Evolutionary conservation across 306 rosid species (phyloP), one percentile per base, ranked within the genome.

Genomic region (Acacia confusa): DNA sequence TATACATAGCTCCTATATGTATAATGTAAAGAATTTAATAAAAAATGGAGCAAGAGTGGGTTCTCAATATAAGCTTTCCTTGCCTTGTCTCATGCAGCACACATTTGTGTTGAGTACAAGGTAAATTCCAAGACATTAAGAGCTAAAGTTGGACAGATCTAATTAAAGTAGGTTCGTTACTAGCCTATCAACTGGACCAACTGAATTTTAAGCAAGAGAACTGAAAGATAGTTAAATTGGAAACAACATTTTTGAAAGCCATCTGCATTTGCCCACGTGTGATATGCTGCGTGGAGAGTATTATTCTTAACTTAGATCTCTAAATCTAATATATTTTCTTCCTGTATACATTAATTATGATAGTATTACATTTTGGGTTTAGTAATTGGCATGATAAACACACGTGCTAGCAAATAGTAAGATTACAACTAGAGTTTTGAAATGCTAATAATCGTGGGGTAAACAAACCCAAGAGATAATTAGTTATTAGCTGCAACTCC

Each of bases 71-170:
- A 8, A 55, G 70, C 11, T 24, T 76, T 63, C 78, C 20, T 64
- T 48, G 45, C 38, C 69, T 45, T 28, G 65, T 61, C 74, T 50
- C 64, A 36, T 24, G 70, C 10, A 38, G 27, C 28, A 74, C 40
- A 53, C 70, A 77, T 79, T 43, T 34, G 34, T 44, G 44, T 75
- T 47, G 36, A 52, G 70, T 66, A 53, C 16, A 28, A 70, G 77
- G 17, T 48, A 24, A 52, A 61, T 17, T 80, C 64, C 64, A 38
- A 40, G 75, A 77, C 72, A 77, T 38, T 63, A 6, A 1, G 16
- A 24, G 65, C 1, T 7, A 9, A 8, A 61, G 6, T 53, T 15
- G 36, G 61, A 58, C 3, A 16, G n/a, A 14, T 72, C 50, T 63
- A 24, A 38, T 25, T 25, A 70, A 47, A 47, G 52, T 19, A 14